phyloP scores from a whole-genome alignment of 2,329 filamentous ascomycete genomes.

The Talaromyces pinophilus region DNA sequence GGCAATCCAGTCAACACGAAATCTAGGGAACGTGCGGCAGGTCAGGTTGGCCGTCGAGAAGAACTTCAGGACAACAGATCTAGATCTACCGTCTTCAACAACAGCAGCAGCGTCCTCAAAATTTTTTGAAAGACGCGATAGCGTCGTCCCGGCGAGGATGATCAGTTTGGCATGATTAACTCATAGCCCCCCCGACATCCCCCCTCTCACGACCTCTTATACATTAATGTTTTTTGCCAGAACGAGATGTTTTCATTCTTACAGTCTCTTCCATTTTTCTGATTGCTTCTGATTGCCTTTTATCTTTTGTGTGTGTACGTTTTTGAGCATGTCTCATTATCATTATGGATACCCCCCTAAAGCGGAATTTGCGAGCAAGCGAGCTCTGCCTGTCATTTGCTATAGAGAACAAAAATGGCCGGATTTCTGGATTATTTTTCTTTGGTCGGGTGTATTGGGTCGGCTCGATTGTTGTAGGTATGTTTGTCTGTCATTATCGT shows the following conservation, averaged over 20 bases:
- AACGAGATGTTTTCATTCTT: not conserved
- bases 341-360: conserved; percentile 4
- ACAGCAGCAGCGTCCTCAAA: not conserved
- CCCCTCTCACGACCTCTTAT: not conserved
- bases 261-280: not conserved
- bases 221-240: not conserved
- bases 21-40: conserved; percentile 34
- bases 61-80: conserved; percentile 26
- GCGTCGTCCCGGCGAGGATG: not conserved
- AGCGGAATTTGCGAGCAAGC: conserved; percentile 11
- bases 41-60: conserved; percentile 29
- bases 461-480: not conserved
- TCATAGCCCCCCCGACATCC: not conserved
- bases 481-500: not conserved
- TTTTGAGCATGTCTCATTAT: not conserved
- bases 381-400: conserved; percentile 7
- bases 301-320: not conserved
- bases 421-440: not conserved
- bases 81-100: conserved; percentile 4
- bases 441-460: not conserved
- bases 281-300: not conserved
- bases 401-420: not conserved
- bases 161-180: conserved; percentile 9
- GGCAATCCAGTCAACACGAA: conserved; percentile 29
- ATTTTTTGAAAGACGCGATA: not conserved